Base-by-base conservation (phyloP, 1,284 basidiomycete genomes). In the Tylopilus orsonianus region DNA sequence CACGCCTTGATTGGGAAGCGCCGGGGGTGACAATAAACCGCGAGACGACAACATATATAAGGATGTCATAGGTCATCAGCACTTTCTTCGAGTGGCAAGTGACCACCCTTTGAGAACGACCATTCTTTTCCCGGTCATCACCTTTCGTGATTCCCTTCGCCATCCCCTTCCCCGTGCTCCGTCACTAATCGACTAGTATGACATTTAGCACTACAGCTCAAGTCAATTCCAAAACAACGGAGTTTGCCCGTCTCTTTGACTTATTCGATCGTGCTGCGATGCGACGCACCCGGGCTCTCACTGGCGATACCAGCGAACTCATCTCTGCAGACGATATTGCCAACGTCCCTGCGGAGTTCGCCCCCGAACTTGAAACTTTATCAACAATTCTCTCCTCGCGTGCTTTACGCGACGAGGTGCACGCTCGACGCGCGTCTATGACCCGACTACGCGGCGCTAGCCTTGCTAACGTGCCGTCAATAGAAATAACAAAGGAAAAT, bases 201-300 rank as follows among this genome's bases (percentile, higher is more conserved):
- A 29, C 50, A 1, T 20, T 53, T n/a, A 46, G 44, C 10, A 44
- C 56, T 13, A 45, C 46, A 39, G 44, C 52, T 20, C 51, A 49
- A 32, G 45, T 48, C 23, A 63, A 61, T 22, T 50, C 64, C 49
- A 75, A 71, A 49, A 71, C 69, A 8, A 69, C 70, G 24, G 81
- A 83, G 44, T 78, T 79, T 52, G 74, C 76, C 1, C 69, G 71
- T 44, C 72, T 83, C 39, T 75, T 79, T 48, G 70, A 76, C 46
- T 67, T 81, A 48, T 82, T 83, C 58, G 73, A 80, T 40, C 72
- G 70, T 39, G 71, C 83, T 30, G 71, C 74, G 16, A 67, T 70
- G 8, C 70, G 69, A 50, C 67, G 72, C 35, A 56, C 68, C 20
- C 64, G 64, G n/a, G 52, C 53, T 37, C 48, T 47, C 30, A 40